phyloP scores from a whole-genome alignment of 2,329 filamentous ascomycete genomes.

The Cylindrodendrum hubeiense region DNA sequence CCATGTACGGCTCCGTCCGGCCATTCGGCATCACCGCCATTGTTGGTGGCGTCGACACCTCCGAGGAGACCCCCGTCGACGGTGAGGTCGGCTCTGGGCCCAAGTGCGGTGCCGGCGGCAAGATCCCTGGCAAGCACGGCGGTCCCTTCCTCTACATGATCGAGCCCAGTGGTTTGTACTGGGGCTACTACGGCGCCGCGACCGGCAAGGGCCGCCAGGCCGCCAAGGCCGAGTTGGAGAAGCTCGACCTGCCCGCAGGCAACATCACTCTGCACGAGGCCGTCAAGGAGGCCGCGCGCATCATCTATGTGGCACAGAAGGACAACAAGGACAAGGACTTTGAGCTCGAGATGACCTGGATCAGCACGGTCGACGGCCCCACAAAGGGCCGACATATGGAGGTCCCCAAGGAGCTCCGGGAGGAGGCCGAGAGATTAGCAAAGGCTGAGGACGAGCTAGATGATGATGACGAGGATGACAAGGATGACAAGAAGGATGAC shows the following conservation, averaged over 20 bases:
- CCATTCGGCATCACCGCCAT: slow-evolving; percentile 98
- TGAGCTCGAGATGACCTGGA: slow-evolving; percentile 99
- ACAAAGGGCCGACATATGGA: slow-evolving; percentile 94
- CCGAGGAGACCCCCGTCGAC: slow-evolving; percentile 86
- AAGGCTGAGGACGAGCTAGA: slow-evolving; percentile 91
- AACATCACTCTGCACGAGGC: slow-evolving; percentile 85
- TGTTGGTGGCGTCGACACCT: slow-evolving; percentile 92
- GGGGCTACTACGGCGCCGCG: slow-evolving; percentile 98
- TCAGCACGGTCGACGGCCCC: slow-evolving; percentile 85
- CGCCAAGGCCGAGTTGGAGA: slow-evolving; percentile 98
- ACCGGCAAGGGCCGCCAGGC: slow-evolving; percentile 97
- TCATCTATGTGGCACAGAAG: slow-evolving; percentile 97
- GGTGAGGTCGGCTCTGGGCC: slow-evolving; percentile 91
- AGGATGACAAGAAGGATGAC: slow-evolving; percentile 71
- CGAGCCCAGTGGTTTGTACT: slow-evolving; percentile 96
- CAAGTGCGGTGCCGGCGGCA: slow-evolving; percentile 83
- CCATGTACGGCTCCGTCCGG: slow-evolving; percentile 94
- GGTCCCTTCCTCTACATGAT: slow-evolving; percentile 99
- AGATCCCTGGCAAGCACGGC: slow-evolving; percentile 80
- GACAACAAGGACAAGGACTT: slow-evolving; percentile 99
- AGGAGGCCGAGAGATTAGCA: slow-evolving; percentile 93
- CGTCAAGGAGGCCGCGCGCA: slow-evolving; percentile 95
- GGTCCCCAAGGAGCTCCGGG: slow-evolving; percentile 89
- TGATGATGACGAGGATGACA: slow-evolving; percentile 76
- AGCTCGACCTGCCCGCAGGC: slow-evolving; percentile 86